These are phyloP conservation scores for Suhomyces chickasaworum DNA, from an alignment of 1,139 yeast species.

Conservation along the genomic window DNA sequence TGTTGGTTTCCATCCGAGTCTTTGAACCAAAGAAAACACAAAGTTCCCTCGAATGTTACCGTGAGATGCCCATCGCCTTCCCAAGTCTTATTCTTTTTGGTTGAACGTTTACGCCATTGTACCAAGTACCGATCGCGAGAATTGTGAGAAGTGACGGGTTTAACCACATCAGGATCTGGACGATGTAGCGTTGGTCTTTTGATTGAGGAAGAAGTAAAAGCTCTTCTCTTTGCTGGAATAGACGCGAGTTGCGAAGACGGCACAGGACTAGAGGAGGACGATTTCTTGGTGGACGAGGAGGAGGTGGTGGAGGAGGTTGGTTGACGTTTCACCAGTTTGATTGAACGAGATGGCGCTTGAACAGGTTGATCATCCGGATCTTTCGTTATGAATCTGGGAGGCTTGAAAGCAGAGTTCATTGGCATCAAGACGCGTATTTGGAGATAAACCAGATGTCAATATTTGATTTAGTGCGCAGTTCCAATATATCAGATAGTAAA, in stretches of 20 bases:
- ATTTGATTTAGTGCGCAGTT: background rate
- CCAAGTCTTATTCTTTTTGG: constrained; percentile 89
- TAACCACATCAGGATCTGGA: background rate
- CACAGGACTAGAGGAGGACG: background rate
- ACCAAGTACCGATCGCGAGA: constrained; percentile 33
- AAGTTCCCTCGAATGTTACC: constrained; percentile 6
- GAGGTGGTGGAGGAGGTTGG: no score
- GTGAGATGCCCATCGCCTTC: constrained; percentile 80
- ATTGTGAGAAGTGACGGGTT: background rate
- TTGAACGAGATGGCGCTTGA: background rate
- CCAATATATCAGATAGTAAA: background rate
- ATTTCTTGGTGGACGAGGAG: background rate
- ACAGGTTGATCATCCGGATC: background rate
- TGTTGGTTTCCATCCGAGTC: constrained; percentile 17
- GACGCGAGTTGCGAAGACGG: background rate
- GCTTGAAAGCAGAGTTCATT: constrained; percentile 5
- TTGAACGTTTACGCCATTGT: constrained; percentile 71
- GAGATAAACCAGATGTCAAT: background rate
- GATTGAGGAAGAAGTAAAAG: background rate
- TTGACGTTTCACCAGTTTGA: background rate
- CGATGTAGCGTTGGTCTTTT: constrained; percentile 3
- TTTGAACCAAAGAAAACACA: constrained; percentile 14
- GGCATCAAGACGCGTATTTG: background rate
- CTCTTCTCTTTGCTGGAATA: constrained; percentile 3
- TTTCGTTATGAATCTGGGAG: constrained; percentile 3